Evolutionary conservation across 2,329 filamentous ascomycete genomes (phyloP).

Genomic region (Cordyceps cicadae): DNA sequence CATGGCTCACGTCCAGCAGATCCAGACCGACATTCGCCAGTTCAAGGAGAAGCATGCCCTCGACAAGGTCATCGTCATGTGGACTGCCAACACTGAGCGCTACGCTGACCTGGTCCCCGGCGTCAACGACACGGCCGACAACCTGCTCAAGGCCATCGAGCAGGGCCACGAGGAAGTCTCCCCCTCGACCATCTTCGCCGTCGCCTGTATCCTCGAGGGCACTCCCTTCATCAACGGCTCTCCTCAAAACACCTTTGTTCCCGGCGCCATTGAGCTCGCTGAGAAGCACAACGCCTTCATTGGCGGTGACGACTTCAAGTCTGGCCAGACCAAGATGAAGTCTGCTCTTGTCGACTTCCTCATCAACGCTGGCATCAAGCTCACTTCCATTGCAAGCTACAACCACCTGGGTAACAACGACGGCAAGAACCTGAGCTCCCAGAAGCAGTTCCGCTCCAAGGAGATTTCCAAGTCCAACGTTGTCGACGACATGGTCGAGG

Average conservation of each 20-base stretch:
- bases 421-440: constrained; percentile 95
- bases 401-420: constrained; percentile 99
- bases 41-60: constrained; percentile 82
- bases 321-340: constrained; percentile 99
- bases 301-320: constrained; percentile 99
- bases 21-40: constrained; percentile 86
- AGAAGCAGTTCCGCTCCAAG: constrained; percentile 98
- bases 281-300: constrained; percentile 84
- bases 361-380: constrained; percentile 97
- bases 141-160: constrained; percentile 82
- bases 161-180: constrained; percentile 82
- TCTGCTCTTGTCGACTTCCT: constrained; percentile 96
- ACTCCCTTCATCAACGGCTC: constrained; percentile 98
- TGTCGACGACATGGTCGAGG: constrained; percentile 98
- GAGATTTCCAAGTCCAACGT: constrained; percentile 99
- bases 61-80: constrained; percentile 94
- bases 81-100: constrained; percentile 98
- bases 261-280: constrained; percentile 81
- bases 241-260: constrained; percentile 97
- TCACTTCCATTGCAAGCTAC: constrained; percentile 97
- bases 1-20: constrained; percentile 81
- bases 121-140: constrained; percentile 94
- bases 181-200: constrained; percentile 90
- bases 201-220: constrained; percentile 84
- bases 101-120: constrained; percentile 82